A percentile compares a stretch with the other conserved stretches of the same genome.
phyloP scores from a whole-genome alignment of 306 rosid species.

The Pterocarpus macrocarpus region DNA sequence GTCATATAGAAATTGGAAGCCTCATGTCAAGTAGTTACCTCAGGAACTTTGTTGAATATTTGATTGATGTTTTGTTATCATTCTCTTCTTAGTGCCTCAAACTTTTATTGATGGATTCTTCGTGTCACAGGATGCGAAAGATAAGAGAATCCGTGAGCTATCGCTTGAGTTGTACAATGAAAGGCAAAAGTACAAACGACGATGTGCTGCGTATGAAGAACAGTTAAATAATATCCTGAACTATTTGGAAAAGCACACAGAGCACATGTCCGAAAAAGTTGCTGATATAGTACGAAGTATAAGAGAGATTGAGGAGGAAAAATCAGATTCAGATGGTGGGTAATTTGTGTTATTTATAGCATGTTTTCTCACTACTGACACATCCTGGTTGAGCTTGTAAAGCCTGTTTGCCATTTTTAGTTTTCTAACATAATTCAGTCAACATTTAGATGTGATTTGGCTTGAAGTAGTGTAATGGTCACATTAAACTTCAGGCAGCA shows the following conservation, averaged over 20 bases:
- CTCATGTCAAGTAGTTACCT: not conserved
- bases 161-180: conserved; percentile 73
- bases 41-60: conserved; percentile 17
- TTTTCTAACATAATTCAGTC: conserved; percentile 29
- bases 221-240: conserved; percentile 64
- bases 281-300: conserved; percentile 65
- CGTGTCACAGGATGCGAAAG: conserved; percentile 73
- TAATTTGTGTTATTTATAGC: conserved; percentile 40
- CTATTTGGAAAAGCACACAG: conserved; percentile 71
- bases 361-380: conserved; percentile 4
- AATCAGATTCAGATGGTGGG: conserved; percentile 52
- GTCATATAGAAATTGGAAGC: not conserved
- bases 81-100: conserved; percentile 22
- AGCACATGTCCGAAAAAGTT: conserved; percentile 69
- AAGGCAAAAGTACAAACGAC: conserved; percentile 71
- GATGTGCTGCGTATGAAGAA: conserved; percentile 79
- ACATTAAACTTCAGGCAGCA: conserved; percentile 38
- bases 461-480: conserved; percentile 30
- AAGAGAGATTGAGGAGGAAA: conserved; percentile 70
- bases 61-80: conserved; percentile 32
- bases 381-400: conserved; percentile 26
- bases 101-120: conserved; percentile 14
- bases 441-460: conserved; percentile 29
- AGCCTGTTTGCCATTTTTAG: conserved; percentile 16
- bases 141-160: conserved; percentile 74